Conservation (phyloP, 2,329 filamentous ascomycete genomes). For the Ophiocordyceps polyrhachis-furcata region DNA sequence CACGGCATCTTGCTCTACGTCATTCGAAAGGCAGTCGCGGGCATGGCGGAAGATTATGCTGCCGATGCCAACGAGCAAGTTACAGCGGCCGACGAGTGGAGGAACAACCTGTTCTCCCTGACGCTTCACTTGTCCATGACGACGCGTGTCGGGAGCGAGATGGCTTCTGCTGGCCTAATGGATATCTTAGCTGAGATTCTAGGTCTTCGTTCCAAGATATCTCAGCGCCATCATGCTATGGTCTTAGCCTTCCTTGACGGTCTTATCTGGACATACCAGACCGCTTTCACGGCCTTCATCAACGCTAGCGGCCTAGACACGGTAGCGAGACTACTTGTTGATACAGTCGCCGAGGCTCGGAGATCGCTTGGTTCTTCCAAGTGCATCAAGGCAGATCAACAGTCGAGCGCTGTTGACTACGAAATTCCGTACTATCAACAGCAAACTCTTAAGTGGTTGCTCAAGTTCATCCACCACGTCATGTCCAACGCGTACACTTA, state of each 20-base stretch:
- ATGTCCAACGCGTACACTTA: conserved; percentile 57
- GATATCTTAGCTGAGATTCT: conserved; percentile 81
- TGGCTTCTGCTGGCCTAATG: conserved; percentile 77
- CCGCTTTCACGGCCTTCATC: conserved; percentile 70
- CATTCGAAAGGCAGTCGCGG: conserved; percentile 73
- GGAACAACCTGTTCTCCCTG: conserved; percentile 74
- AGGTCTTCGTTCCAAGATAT: conserved; percentile 61
- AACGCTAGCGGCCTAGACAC: conserved; percentile 69
- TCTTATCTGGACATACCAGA: conserved; percentile 68
- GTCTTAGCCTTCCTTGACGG: conserved; percentile 77
- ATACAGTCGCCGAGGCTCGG: conserved; percentile 55
- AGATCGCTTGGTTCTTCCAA: conserved; percentile 46
- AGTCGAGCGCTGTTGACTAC: conserved; percentile 79
- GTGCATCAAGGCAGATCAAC: conserved; percentile 49
- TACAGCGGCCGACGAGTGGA: conserved; percentile 69
- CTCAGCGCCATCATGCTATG: conserved; percentile 66
- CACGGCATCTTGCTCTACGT: conserved; percentile 90
- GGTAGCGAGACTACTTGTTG: conserved; percentile 72
- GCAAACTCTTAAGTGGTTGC: conserved; percentile 78
- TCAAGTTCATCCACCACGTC: conserved; percentile 93
- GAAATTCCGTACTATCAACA: conserved; percentile 85
- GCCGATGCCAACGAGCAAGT: conserved; percentile 38
- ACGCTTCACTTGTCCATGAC: conserved; percentile 63
- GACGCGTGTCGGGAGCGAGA: conserved; percentile 57
- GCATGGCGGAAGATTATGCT: conserved; percentile 42